Evolutionary conservation across 345 rosid genomes (phyloP), one percentile per base, ranked within the genome.

Genomic region (Arabis alpina): DNA sequence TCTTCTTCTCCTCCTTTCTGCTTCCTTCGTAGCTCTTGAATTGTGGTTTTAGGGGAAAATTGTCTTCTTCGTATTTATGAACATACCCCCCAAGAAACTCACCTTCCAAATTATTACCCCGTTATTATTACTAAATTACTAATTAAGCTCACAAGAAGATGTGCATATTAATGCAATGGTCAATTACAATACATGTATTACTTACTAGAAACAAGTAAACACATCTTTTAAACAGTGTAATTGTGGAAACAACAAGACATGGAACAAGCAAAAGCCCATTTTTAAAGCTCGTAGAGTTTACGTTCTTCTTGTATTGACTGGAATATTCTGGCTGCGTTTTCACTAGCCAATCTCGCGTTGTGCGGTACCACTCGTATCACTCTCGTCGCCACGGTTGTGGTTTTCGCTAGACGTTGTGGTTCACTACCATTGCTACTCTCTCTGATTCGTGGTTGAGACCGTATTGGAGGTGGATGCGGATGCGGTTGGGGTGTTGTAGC

Each of bases 361-460:
- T 83, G 90, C 36, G 93, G 96, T 66, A 87, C 93, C 28, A 86
- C 93, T 71, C 67, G 81, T 59, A 90, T 88, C 77, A 88, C 93
- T 58, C 75, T 77, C 2, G 75, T 68, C 71, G 77, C 48, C 59
- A 75, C 1, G 45, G 8, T 41, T 76, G 85, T 41, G 63, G 44
- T 2, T 79, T 79, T 69, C 85, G 10, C 10, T 16, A 13, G 2
- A 15, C 25, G 8, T 52, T 47, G 52, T 3, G 25, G 52, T 16
- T 47, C 52, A 47, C 52, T 47, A 25, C 52, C 83, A 3, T 68
- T 50, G 27, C 15, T 27, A 30, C 19, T 27, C 36, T 27, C 40
- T 27, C 76, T 81, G 61, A 77, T 82, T 14, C 80, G 77, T 48
- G 77, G 77, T 48, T 42, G 83, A 19, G 64, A 51, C 73, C 74